Base-by-base conservation (phyloP, 75 land plant genomes). In the Cupressus sempervirens region DNA sequence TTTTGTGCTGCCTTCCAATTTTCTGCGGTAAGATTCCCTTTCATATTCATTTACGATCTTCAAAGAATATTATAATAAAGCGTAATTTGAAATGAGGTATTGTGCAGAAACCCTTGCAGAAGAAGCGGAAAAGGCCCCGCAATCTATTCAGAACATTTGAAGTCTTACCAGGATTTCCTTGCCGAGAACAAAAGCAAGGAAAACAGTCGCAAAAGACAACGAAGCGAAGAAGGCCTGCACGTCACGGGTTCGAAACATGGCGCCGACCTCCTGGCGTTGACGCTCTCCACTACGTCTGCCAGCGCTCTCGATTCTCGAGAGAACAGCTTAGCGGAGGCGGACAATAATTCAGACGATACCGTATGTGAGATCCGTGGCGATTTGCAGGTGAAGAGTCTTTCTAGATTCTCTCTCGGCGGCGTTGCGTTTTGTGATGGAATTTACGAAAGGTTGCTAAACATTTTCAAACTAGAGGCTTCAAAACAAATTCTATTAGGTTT, bases 181-280 rank as follows among this genome's bases (percentile, higher is more conserved):
- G 48, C 81, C 4, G 43, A 79, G 50, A 43, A 26, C 74, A 30
- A 72, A 26, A 79, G 2, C 81, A 45, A 79, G 18, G 67, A 62
- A 20, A 45, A 23, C 9, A 79, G 81, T n/a, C 12, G 30, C 48
- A 79, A 79, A 45, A 38, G 48, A 43, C 43, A 18, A 30, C 43
- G 80, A 41, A 40, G 48, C 29, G 80, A 43, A 36, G 77, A 75
- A 75, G 77, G 36, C 35, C 38, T 35, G 36, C 38, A 18, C 29
- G n/a, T 77, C 12, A 7, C 7, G 46, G 80, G 80, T 41, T 77
- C 80, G 23, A 77, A 77, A 43, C 80, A 77, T 29, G 48, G 48
- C 80, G 45, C 46, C 46, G 80, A 77, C 29, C 20, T 76, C 2
- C 80, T 77, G 9, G 80, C 80, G 41, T 41, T 77, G 46, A 77